phyloP scores from a whole-genome alignment of 139 green algal species.

The Pleodorina starrii region DNA sequence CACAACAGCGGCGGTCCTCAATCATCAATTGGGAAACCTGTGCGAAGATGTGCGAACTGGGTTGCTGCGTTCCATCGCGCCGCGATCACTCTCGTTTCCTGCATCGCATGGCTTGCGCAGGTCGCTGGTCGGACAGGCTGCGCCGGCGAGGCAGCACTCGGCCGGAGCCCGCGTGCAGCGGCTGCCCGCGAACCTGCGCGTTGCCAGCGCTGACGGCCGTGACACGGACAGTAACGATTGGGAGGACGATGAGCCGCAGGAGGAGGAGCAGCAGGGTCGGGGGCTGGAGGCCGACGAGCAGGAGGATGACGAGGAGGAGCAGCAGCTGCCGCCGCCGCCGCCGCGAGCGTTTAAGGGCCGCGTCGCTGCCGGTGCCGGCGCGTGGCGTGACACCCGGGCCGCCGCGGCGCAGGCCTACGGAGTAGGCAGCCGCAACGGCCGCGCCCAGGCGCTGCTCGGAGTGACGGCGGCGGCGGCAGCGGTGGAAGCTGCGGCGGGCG shows the following conservation, averaged over 20 bases:
- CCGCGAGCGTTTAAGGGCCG: neutral
- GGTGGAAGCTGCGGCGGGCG: neutral
- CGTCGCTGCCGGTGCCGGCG: neutral
- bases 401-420: neutral
- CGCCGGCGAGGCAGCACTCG: neutral
- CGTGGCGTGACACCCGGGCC: neutral
- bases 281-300: neutral
- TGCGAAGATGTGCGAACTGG: too few species aligned
- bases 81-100: too few species aligned
- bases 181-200: too few species aligned
- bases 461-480: slow-evolving; percentile 16
- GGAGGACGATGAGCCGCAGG: neutral
- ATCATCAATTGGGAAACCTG: too few species aligned
- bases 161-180: neutral
- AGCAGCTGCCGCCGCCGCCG: neutral
- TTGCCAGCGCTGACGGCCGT: neutral
- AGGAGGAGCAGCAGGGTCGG: neutral
- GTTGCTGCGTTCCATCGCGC: too few species aligned
- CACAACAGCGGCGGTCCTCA: too few species aligned
- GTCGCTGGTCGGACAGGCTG: neutral
- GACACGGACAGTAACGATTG: neutral
- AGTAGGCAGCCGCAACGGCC: neutral
- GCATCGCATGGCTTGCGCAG: too few species aligned
- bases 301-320: neutral
- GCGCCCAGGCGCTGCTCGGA: neutral